phyloP scores from a whole-genome alignment of 2,329 filamentous ascomycete species.

The Diplocarpon rosae region DNA sequence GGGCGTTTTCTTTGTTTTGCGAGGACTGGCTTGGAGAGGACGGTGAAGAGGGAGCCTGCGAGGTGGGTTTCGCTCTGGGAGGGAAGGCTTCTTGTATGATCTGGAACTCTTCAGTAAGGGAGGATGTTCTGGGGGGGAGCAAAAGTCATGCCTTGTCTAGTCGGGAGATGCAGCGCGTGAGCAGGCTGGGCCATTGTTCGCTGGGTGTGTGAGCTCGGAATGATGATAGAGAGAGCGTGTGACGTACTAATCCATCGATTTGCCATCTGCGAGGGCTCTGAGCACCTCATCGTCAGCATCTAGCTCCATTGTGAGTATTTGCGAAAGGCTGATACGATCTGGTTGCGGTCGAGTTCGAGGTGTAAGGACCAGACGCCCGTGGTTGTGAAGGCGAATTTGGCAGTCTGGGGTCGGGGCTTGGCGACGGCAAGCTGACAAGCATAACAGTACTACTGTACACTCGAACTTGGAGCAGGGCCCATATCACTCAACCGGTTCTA shows the following conservation, averaged over 20 bases:
- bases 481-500: no score
- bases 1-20: conserved; percentile 57
- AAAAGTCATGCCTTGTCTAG: conserved; percentile 30
- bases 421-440: no score
- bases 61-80: conserved; percentile 33
- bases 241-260: conserved; percentile 44
- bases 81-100: conserved; percentile 44
- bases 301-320: conserved; percentile 39
- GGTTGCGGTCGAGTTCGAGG: conserved; percentile 2
- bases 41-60: conserved; percentile 47
- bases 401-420: no score
- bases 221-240: not conserved
- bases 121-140: conserved; percentile 29
- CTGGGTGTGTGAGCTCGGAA: conserved; percentile 22
- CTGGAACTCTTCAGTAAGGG: conserved; percentile 34
- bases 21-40: conserved; percentile 21
- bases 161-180: conserved; percentile 29
- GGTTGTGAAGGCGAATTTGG: no score
- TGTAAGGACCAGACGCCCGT: not conserved
- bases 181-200: conserved; percentile 30
- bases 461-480: no score
- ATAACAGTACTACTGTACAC: no score
- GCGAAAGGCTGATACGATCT: conserved; percentile 12
- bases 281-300: conserved; percentile 37
- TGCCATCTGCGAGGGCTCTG: conserved; percentile 37